phyloP scores from a whole-genome alignment of 352 stramenopile species.

The Phytophthora gonapodyides region DNA sequence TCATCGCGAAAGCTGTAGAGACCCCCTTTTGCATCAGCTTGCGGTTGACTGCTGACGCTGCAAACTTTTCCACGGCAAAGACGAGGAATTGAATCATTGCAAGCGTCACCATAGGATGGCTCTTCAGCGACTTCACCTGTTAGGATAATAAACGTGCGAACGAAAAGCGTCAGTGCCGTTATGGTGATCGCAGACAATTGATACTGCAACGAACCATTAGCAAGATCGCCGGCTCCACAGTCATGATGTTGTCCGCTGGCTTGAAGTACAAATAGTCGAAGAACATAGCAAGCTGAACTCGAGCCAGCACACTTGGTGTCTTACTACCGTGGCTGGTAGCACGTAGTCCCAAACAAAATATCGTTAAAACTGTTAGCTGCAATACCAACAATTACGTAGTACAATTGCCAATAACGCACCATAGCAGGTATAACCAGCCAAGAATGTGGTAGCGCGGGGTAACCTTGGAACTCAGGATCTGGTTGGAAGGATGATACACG shows the following conservation, averaged over 20 bases:
- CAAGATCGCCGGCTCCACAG: conserved; percentile 79
- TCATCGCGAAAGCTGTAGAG: conserved; percentile 73
- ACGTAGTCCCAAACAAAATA: conserved; percentile 1
- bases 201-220: conserved; percentile 60
- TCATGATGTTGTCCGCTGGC: conserved; percentile 81
- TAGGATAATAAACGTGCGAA: conserved; percentile 3
- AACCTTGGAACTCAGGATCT: conserved; percentile 82
- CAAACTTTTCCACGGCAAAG: conserved; percentile 86
- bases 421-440: conserved; percentile 85
- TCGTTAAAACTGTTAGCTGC: conserved; percentile 4
- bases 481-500: conserved; percentile 84
- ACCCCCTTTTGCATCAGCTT: conserved; percentile 85
- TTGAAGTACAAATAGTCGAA: conserved; percentile 90
- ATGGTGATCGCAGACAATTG: neutral
- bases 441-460: conserved; percentile 87
- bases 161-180: conserved; percentile 4
- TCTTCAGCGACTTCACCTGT: conserved; percentile 87
- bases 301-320: conserved; percentile 64
- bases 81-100: conserved; percentile 88
- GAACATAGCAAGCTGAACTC: conserved; percentile 86
- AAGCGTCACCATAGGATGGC: conserved; percentile 80
- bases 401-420: conserved; percentile 39
- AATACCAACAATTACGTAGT: neutral
- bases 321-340: conserved; percentile 58
- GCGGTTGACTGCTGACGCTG: conserved; percentile 71